Base-by-base conservation (phyloP, 371 early-diverging fungal genomes). In the Mucor piriformis region DNA sequence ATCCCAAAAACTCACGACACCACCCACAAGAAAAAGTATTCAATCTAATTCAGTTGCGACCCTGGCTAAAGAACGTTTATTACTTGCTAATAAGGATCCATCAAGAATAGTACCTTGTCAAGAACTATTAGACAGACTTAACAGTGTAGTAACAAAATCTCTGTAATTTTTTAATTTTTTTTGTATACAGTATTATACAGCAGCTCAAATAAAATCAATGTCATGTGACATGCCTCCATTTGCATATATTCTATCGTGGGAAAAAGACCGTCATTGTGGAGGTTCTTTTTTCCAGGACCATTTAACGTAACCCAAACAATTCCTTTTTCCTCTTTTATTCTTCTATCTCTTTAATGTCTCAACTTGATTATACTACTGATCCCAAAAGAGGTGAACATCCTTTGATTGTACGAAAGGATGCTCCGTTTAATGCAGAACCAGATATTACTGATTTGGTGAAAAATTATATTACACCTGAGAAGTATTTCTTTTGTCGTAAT, bases 401-500 rank as follows among this genome's bases (percentile, higher is more conserved):
- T 7, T 34, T 77, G 4, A 66, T 80, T 13, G 74, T 85, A 16
- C 79, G 80, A 16, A 79, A 76, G 50, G 70, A 77, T 12, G 69
- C 72, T 16, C 86, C 86, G 1, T 81, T 79, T 59, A 85, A 85
- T 51, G 86, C 86, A 46, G 86, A 85, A 51, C 84, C 86, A 6
- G 59, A 35, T 1, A 66, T 76, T 16, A 64, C 66, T 0, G 72
- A 81, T 34, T 71, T 85, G 15, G 72, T 85, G 13, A 71, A 83
- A 42, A 67, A 77, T 24, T 72, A 73, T 60, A 73, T 85, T 40
- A 85, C 86, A n/a, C 83, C 86, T 2, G 72, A 67, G 25, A 66
- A 71, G 8, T 57, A 76, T 25, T 80, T 83, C 46, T 85, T 85
- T 54, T 78, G 82, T 52, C 91, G 95, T 18, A 92, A 92, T 64